Base-by-base conservation (phyloP, 2,329 filamentous ascomycete genomes). In the Hypoxylon sp. region DNA sequence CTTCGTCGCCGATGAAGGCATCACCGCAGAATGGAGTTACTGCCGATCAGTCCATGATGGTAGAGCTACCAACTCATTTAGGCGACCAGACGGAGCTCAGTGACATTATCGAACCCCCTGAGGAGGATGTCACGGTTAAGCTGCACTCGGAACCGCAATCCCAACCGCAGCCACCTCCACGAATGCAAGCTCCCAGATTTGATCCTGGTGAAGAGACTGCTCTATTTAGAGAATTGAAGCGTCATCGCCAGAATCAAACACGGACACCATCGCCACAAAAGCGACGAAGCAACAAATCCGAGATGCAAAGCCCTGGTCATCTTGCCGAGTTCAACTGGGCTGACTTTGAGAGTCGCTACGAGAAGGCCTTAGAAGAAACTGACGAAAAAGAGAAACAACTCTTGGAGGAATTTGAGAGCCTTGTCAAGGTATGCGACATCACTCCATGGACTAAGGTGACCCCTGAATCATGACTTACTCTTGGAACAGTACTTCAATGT, bases 321-420 rank as follows among this genome's bases (percentile, higher is more conserved):
- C 72, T 90, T 53, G 71, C 74, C 34, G 44, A 73, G 65, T 91
- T 89, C 64, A 83, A 92, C 70, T 96, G 91, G 91, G 76, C 86
- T 2, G 80, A 87, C n/a, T 86, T 96, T 21, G 80, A 91, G 69
- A 67, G 75, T 1, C 82, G 83, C 30, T 96, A 91, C 62, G 78
- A 86, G 51, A 73, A 80, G 42, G 84, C 83, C 12, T 81, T 96
- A 62, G 71, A 76, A 9, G 77, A 85, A 29, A 81, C 87, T 23
- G 80, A 85, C 41, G 74, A 76, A 2, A 73, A 84, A 2, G 91
- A 96, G 66, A 77, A 78, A 32, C 75, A 81, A 20, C 75, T 93
- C 32, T 73, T 88, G 43, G 76, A 82, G 13, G 86, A 92, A 55
- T 90, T 88, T 57, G 78, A 84, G 11, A 72, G 76, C 30, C 75